Conservation (phyloP, 179 eudicot species). For the Drosera spatulata region DNA sequence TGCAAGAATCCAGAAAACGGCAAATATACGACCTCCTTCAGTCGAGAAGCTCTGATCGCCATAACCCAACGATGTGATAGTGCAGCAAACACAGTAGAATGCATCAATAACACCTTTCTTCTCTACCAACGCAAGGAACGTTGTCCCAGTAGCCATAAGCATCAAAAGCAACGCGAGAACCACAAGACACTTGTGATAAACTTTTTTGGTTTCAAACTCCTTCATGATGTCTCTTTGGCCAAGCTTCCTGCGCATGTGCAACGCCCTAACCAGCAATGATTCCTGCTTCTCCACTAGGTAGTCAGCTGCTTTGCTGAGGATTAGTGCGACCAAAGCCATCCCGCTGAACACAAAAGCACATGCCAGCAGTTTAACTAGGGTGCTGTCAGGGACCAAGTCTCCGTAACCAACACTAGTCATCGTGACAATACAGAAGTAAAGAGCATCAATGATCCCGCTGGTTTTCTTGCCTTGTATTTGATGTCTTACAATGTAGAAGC, state of each 20-base stretch:
- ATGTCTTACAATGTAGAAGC: conserved; percentile 36
- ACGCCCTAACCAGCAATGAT: conserved; percentile 31
- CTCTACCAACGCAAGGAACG: conserved; percentile 38
- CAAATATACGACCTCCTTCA: conserved; percentile 52
- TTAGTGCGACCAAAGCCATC: conserved; percentile 52
- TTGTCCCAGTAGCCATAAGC: conserved; percentile 30
- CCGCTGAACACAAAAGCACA: conserved; percentile 60
- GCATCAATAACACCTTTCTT: conserved; percentile 41
- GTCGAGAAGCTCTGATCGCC: conserved; percentile 70
- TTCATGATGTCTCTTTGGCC: conserved; percentile 22
- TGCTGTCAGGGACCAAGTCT: conserved; percentile 56
- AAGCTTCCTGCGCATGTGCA: conserved; percentile 22
- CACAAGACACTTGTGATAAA: conserved; percentile 33
- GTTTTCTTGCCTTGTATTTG: conserved; percentile 60
- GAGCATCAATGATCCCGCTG: conserved; percentile 46
- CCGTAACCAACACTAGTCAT: conserved; percentile 91
- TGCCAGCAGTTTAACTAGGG: conserved; percentile 43
- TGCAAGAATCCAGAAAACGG: conserved; percentile 55
- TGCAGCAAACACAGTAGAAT: conserved; percentile 68
- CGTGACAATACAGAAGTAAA: conserved; percentile 65
- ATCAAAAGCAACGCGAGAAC: conserved; percentile 24
- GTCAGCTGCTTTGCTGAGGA: conserved; percentile 63
- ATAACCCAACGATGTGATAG: conserved; percentile 69
- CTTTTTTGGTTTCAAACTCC: conserved; percentile 33
- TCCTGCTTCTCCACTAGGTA: conserved; percentile 57